These are phyloP conservation scores for Astrothelium subdiscretum DNA, from an alignment of 495 filamentous ascomycete species.

Conservation along the genomic window DNA sequence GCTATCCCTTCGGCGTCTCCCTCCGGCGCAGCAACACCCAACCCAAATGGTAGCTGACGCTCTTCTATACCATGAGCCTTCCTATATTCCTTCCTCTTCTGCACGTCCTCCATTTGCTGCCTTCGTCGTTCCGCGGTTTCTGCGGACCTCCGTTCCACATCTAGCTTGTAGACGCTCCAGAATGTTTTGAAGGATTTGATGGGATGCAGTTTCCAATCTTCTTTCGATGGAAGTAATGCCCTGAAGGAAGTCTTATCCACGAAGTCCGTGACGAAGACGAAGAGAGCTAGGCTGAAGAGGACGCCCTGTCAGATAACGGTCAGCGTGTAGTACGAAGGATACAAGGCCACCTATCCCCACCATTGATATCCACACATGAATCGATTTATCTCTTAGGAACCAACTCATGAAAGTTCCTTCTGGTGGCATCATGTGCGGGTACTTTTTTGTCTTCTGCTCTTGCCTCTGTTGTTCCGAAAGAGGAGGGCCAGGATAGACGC, in stretches of 20 bases:
- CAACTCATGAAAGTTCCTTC: slow-evolving; percentile 61
- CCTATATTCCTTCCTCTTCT: slow-evolving; percentile 66
- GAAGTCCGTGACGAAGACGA: slow-evolving; percentile 61
- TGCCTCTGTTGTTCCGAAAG: slow-evolving; percentile 43
- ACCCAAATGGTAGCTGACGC: not conserved
- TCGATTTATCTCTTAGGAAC: slow-evolving; percentile 57
- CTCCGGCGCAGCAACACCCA: not conserved
- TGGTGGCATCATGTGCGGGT: slow-evolving; percentile 72
- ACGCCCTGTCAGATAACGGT: slow-evolving; percentile 40
- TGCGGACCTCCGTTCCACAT: slow-evolving; percentile 50
- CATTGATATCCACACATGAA: slow-evolving; percentile 70
- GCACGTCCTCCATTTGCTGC: slow-evolving; percentile 60
- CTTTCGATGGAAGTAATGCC: slow-evolving; percentile 55
- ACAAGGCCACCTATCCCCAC: slow-evolving; percentile 34
- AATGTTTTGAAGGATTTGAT: slow-evolving; percentile 44
- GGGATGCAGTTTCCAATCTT: slow-evolving; percentile 50
- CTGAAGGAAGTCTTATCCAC: slow-evolving; percentile 55
- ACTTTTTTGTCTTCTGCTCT: slow-evolving; percentile 51
- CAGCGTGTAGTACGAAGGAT: slow-evolving; percentile 1
- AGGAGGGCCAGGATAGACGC: slow-evolving; percentile 51
- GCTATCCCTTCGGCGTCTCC: not conserved
- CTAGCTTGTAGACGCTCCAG: slow-evolving; percentile 56
- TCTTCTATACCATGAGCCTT: slow-evolving; percentile 66
- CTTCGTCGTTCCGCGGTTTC: slow-evolving; percentile 54
- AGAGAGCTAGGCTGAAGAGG: slow-evolving; percentile 52